Conservation (phyloP, 2,329 filamentous ascomycete species). For the Phaeosphaeriaceae sp. region DNA sequence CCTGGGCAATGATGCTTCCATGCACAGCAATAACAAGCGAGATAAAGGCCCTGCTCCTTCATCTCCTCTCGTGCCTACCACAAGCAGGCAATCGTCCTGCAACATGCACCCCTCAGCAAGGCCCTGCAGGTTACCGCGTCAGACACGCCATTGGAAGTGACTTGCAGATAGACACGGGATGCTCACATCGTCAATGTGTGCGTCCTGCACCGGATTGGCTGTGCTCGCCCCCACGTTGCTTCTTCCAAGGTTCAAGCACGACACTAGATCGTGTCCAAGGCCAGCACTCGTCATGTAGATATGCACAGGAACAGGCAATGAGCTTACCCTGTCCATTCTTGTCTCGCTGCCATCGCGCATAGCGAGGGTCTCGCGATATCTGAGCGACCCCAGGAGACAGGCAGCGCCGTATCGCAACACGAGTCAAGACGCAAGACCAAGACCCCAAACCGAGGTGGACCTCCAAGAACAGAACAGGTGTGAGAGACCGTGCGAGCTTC, state of each 20-base stretch:
- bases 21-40: constrained; percentile 27
- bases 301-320: constrained; percentile 34
- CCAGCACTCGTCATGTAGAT: constrained; percentile 24
- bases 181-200: constrained; percentile 4
- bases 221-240: constrained; percentile 40
- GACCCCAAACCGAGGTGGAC: constrained; percentile 12
- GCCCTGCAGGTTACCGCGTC: constrained; percentile 21
- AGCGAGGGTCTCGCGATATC: constrained; percentile 1
- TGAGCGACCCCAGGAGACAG: neutral
- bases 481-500: constrained; percentile 20
- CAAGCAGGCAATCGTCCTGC: constrained; percentile 20
- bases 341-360: constrained; percentile 10
- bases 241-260: constrained; percentile 24
- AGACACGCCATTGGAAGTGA: constrained; percentile 32
- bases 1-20: constrained; percentile 10
- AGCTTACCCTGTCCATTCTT: constrained; percentile 17
- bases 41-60: constrained; percentile 34
- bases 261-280: constrained; percentile 10
- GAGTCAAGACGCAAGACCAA: constrained; percentile 1
- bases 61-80: constrained; percentile 24
- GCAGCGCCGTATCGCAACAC: constrained; percentile 12
- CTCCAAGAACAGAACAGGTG: constrained; percentile 19
- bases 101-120: constrained; percentile 21
- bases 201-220: constrained; percentile 15
- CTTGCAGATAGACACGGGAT: constrained; percentile 30